phyloP scores from a whole-genome alignment of 2,329 filamentous ascomycete species.

The Ceratocystis alfenasii region DNA sequence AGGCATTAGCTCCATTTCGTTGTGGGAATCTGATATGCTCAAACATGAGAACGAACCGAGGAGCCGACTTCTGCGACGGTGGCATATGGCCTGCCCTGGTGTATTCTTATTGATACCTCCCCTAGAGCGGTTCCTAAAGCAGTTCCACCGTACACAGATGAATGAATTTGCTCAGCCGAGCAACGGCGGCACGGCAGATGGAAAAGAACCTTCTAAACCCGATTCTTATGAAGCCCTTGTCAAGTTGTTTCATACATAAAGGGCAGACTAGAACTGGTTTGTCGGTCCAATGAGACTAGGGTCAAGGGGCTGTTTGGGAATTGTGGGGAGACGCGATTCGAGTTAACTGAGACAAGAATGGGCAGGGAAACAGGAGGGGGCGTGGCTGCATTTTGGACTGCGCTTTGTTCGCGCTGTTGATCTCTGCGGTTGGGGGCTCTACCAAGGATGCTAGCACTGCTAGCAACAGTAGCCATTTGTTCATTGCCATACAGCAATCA shows the following conservation, averaged over 20 bases:
- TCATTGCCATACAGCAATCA: background rate
- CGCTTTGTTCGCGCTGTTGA: background rate
- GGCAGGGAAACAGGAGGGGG: background rate
- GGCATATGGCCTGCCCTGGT: no score
- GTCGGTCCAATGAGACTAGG: background rate
- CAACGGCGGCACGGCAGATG: background rate
- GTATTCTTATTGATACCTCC: no score
- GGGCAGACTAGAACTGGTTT: background rate
- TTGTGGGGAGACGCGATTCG: background rate
- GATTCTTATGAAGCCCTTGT: background rate
- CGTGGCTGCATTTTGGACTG: background rate
- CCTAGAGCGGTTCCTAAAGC: no score
- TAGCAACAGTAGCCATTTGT: background rate
- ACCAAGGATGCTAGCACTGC: no score
- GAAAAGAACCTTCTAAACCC: background rate
- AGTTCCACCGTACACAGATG: no score
- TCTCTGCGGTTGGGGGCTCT: background rate
- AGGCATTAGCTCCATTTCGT: no score
- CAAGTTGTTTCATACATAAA: background rate
- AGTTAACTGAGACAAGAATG: background rate
- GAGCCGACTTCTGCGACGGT: no score
- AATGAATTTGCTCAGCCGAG: background rate
- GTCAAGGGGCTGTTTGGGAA: conserved; percentile 1
- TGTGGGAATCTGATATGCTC: no score
- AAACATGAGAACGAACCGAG: no score